These are phyloP conservation scores for Ogataea ramenticola DNA, from an alignment of 805 yeast species.

Conservation along the genomic window DNA sequence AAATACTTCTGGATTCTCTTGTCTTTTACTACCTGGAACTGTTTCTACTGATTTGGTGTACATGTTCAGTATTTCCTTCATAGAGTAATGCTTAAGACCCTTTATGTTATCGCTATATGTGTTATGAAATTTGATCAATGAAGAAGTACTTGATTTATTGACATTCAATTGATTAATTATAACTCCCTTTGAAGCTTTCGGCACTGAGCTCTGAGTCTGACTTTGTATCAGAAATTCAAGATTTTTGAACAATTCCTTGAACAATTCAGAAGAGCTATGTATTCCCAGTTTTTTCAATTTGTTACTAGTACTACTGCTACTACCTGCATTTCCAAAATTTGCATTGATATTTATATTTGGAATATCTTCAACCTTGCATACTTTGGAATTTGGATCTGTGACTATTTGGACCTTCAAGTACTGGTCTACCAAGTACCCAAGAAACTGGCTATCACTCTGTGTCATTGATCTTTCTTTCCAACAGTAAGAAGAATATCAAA, in stretches of 20 bases:
- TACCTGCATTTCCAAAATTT: neutral
- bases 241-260: neutral
- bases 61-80: neutral
- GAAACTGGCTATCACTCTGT: slow-evolving; percentile 8
- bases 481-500: too few species aligned
- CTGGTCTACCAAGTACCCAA: slow-evolving; percentile 17
- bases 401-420: slow-evolving; percentile 20
- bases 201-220: neutral
- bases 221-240: neutral
- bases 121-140: neutral
- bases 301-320: neutral
- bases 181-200: neutral
- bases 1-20: neutral
- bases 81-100: neutral
- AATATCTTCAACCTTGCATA: slow-evolving; percentile 13
- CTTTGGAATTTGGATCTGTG: slow-evolving; percentile 14
- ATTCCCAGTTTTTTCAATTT: neutral
- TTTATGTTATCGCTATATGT: neutral
- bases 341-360: neutral
- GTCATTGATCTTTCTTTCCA: neutral
- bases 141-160: neutral
- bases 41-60: neutral
- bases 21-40: neutral
- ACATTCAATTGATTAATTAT: neutral
- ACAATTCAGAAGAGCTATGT: neutral